Conservation (phyloP, 83 land plant genomes). For the Thuja plicata region DNA sequence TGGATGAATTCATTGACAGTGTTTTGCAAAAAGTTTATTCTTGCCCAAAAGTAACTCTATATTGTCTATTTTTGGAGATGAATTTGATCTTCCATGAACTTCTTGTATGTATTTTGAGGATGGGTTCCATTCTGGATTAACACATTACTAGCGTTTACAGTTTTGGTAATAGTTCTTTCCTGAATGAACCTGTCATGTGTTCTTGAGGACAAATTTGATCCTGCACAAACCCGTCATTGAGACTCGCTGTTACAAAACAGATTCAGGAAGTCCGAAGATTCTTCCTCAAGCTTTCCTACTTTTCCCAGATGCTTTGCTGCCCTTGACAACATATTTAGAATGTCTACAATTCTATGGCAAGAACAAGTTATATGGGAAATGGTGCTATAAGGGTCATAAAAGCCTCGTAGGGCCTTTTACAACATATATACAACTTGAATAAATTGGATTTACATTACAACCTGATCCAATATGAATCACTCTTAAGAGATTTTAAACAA, state of each 20-base stretch:
- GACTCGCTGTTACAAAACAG: background rate
- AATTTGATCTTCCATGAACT: background rate
- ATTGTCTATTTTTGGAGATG: background rate
- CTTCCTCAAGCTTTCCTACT: background rate
- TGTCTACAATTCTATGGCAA: background rate
- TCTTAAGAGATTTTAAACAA: too few relatives aligned
- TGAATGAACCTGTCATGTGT: background rate
- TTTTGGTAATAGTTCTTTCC: background rate
- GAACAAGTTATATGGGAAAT: background rate
- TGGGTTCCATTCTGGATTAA: too few relatives aligned
- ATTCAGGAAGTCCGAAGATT: background rate
- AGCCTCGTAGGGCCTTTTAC: background rate
- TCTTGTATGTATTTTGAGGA: background rate
- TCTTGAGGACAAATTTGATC: background rate
- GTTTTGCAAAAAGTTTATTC: background rate
- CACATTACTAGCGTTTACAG: too few relatives aligned
- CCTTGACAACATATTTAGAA: background rate
- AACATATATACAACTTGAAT: background rate
- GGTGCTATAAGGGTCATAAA: background rate
- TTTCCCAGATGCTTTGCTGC: background rate
- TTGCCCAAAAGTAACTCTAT: background rate
- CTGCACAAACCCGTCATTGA: background rate
- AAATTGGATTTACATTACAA: background rate
- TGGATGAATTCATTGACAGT: background rate
- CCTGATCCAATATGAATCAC: background rate